Percentiles rank a stretch among this genome's conserved stretches.
These are phyloP conservation scores for Ampelocalamus luodianensis DNA, from an alignment of 176 grass and related monocot species.

Conservation along the genomic window DNA sequence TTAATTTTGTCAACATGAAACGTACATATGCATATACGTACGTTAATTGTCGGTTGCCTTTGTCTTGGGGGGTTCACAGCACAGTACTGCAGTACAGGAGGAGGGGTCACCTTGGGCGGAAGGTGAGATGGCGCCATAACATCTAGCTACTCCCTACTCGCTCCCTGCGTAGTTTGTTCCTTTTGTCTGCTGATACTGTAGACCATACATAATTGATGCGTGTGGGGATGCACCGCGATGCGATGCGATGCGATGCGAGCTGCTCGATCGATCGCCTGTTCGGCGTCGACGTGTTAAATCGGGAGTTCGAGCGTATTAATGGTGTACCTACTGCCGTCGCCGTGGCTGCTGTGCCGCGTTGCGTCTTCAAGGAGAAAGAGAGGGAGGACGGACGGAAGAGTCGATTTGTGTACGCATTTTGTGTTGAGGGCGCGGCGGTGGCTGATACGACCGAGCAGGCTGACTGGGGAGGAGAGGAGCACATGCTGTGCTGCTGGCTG, in stretches of 20 bases:
- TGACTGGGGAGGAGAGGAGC: neutral
- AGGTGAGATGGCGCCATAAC: neutral
- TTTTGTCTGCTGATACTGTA: conserved; percentile 9
- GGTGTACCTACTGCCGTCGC: neutral
- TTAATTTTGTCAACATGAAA: neutral
- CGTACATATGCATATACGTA: neutral
- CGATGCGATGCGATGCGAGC: neutral
- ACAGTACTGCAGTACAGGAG: neutral
- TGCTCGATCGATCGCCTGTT: neutral
- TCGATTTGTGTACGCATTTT: neutral
- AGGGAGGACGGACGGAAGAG: neutral
- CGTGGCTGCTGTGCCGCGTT: neutral
- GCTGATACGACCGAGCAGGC: neutral
- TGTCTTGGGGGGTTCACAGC: neutral
- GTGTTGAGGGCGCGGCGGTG: neutral
- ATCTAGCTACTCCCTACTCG: neutral
- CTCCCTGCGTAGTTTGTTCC: conserved; percentile 11
- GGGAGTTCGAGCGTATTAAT: neutral
- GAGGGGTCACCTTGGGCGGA: neutral
- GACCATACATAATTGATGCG: neutral
- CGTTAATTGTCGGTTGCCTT: neutral
- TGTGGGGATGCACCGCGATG: neutral
- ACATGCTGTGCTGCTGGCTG: too few species aligned
- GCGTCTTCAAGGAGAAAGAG: neutral
- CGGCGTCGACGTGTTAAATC: neutral